Percentiles rank a stretch among this genome's conserved stretches.
phyloP scores from a whole-genome alignment of 192 early-diverging fungal genomes.

The Powellomyces hirtus region DNA sequence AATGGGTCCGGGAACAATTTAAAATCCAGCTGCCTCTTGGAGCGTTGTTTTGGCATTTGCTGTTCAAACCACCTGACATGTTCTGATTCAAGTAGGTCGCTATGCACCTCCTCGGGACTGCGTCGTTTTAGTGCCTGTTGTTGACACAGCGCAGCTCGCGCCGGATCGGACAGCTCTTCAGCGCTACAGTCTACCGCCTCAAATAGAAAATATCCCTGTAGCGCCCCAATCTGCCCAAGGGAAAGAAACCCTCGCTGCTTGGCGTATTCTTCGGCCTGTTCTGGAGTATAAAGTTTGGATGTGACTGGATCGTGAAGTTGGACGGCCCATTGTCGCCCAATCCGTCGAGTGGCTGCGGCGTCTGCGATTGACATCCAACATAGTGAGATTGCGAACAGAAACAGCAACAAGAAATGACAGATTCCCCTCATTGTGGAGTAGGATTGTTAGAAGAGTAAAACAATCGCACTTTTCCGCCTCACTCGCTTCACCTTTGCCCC shows the following conservation, averaged over 20 bases:
- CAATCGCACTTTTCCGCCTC: too few species aligned
- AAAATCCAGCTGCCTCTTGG: constrained; percentile 35
- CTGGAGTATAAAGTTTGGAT: background rate
- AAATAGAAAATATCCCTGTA: constrained; percentile 35
- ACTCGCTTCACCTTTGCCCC: too few species aligned
- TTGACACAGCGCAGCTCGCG: background rate
- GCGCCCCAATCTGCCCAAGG: constrained; percentile 39
- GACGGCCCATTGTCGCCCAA: constrained; percentile 25
- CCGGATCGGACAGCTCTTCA: background rate
- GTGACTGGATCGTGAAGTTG: constrained; percentile 24
- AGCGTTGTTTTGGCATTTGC: constrained; percentile 37
- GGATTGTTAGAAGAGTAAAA: too few species aligned
- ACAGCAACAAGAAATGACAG: too few species aligned
- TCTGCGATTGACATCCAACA: too few species aligned
- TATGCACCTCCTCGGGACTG: constrained; percentile 13
- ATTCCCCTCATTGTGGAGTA: too few species aligned
- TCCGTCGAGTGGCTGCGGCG: too few species aligned
- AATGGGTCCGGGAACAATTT: constrained; percentile 56
- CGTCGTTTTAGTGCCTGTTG: background rate
- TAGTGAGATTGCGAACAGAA: too few species aligned
- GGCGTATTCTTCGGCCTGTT: constrained; percentile 16
- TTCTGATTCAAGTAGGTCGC: constrained; percentile 15
- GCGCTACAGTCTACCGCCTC: constrained; percentile 34
- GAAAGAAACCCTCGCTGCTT: constrained; percentile 19
- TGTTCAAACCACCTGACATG: constrained; percentile 26